phyloP scores from a whole-genome alignment of 2,329 filamentous ascomycete genomes.

The Fusarium poae region DNA sequence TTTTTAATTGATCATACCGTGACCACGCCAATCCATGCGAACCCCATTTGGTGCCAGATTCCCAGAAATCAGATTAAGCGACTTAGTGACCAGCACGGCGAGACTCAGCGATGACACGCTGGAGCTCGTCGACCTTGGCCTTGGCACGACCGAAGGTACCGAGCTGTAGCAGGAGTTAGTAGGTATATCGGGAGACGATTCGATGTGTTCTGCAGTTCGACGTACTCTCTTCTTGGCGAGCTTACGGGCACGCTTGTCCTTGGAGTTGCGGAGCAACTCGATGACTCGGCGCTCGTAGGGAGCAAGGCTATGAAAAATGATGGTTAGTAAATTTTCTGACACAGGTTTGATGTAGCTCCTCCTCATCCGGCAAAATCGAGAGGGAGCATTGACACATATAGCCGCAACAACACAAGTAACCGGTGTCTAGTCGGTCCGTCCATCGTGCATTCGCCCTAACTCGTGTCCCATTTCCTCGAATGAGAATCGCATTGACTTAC shows the following conservation, averaged over 20 bases:
- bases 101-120: constrained; percentile 96
- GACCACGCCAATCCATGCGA: constrained; percentile 56
- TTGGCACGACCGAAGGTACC: constrained; percentile 99
- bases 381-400: background rate
- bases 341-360: background rate
- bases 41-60: constrained; percentile 48
- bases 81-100: constrained; percentile 75
- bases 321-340: constrained; percentile 47
- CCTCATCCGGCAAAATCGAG: background rate
- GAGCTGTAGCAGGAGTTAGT: constrained; percentile 70
- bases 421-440: background rate
- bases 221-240: constrained; percentile 98
- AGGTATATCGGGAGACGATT: constrained; percentile 1
- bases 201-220: constrained; percentile 46
- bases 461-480: background rate
- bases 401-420: background rate
- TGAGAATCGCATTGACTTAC: constrained; percentile 65
- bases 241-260: constrained; percentile 99
- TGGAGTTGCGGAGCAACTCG: constrained; percentile 98
- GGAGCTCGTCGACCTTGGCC: constrained; percentile 99
- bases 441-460: background rate
- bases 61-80: constrained; percentile 45
- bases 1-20: constrained; percentile 52
- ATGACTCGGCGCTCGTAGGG: constrained; percentile 99
- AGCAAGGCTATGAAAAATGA: constrained; percentile 71